phyloP scores from a whole-genome alignment of 352 stramenopile species.

The Phytophthora pseudosyringae region DNA sequence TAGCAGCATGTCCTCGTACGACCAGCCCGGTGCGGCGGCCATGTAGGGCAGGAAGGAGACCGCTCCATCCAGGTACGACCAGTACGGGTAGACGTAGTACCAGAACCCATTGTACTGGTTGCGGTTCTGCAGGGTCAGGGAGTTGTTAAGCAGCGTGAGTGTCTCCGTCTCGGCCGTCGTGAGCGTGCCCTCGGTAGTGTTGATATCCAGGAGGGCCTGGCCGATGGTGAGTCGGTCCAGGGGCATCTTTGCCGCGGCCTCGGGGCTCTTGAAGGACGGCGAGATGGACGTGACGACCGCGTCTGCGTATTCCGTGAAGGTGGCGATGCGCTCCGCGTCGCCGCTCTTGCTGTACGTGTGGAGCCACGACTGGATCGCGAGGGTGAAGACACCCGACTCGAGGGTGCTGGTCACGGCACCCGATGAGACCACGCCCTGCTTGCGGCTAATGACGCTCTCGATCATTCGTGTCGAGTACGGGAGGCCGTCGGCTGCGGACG shows the following conservation, averaged over 20 bases:
- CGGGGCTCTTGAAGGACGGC: conserved; percentile 20
- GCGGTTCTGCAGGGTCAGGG: conserved; percentile 28
- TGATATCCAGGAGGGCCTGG: conserved; percentile 33
- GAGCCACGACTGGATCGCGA: conserved; percentile 41
- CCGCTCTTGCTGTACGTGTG: conserved; percentile 13
- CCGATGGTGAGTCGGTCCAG: conserved; percentile 35
- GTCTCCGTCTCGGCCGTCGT: conserved; percentile 19
- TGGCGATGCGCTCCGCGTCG: conserved; percentile 23
- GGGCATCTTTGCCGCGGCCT: conserved; percentile 28
- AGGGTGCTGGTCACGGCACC: conserved; percentile 35
- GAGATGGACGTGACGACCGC: conserved; percentile 32
- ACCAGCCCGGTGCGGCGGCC: conserved; percentile 30
- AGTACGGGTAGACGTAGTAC: conserved; percentile 41
- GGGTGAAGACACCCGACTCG: conserved; percentile 31
- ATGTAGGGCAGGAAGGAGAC: conserved; percentile 41
- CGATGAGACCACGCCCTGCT: conserved; percentile 39
- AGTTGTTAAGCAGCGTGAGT: conserved; percentile 24
- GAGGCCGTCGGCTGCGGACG: conserved; percentile 15
- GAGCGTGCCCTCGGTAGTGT: conserved; percentile 21
- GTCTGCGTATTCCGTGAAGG: conserved; percentile 32
- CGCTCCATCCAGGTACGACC: conserved; percentile 38
- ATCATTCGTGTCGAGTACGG: conserved; percentile 39
- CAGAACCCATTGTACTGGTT: conserved; percentile 39
- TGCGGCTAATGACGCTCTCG: conserved; percentile 37
- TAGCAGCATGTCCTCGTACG: conserved; percentile 36